phyloP scores from a whole-genome alignment of 2,329 filamentous ascomycete genomes.

The Endothia cerciana region DNA sequence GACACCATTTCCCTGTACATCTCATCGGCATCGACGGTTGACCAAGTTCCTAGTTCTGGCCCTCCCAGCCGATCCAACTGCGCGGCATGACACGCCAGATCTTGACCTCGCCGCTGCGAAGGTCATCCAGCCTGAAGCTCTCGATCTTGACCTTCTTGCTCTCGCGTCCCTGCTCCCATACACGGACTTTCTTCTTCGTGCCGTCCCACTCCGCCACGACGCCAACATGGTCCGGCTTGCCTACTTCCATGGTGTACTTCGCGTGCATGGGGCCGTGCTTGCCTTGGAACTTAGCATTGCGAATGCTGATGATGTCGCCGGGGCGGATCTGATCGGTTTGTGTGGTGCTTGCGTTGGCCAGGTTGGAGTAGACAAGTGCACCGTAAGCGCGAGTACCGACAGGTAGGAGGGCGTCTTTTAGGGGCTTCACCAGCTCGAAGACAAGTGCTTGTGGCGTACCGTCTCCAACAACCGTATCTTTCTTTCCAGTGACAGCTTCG shows the following conservation, averaged over 20 bases:
- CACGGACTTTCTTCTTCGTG: conserved; percentile 94
- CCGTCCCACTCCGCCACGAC: conserved; percentile 97
- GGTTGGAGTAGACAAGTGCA: conserved; percentile 89
- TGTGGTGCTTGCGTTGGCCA: conserved; percentile 89
- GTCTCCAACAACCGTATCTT: conserved; percentile 81
- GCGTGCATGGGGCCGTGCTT: conserved; percentile 94
- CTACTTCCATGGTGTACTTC: conserved; percentile 88
- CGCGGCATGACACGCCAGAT: conserved; percentile 95
- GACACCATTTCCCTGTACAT: conserved; percentile 19
- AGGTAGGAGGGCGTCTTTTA: conserved; percentile 75
- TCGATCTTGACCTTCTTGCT: conserved; percentile 92
- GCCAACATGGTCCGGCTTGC: conserved; percentile 85
- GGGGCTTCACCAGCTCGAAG: conserved; percentile 75
- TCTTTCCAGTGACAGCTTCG: conserved; percentile 69
- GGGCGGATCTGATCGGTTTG: conserved; percentile 90
- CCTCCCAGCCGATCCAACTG: conserved; percentile 89
- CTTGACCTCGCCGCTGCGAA: conserved; percentile 92
- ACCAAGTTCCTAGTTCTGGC: conserved; percentile 52
- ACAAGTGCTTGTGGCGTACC: conserved; percentile 79
- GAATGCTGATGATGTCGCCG: conserved; percentile 89
- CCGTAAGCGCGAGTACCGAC: conserved; percentile 90
- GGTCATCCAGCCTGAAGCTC: conserved; percentile 90
- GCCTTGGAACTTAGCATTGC: conserved; percentile 92
- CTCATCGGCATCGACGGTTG: conserved; percentile 20
- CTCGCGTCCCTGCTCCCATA: conserved; percentile 94